Base-by-base conservation (phyloP, 164 flowering plant species). In the Piper betle region DNA sequence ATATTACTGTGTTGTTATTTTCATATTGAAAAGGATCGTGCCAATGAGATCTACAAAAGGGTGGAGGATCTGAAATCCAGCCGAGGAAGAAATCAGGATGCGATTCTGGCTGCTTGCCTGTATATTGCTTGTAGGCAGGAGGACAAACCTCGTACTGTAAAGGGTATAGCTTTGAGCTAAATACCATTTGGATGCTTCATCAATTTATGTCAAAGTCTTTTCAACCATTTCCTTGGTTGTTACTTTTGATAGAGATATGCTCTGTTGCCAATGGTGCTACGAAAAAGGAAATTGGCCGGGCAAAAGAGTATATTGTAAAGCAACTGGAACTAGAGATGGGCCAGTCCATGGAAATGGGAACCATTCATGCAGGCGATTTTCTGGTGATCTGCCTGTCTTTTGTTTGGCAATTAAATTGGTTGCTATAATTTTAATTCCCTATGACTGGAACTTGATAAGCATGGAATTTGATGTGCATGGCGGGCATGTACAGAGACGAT, bases 81-180 rank as follows among this genome's bases (percentile, higher is more conserved):
- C 55, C 78, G 84, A 68, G 90, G 89, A 67, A 80, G 86, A 69
- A 87, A 83, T 71, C 88, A 80, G 71, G 84, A 84, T 60, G 85
- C 88, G 33, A 63, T 84, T 37, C 74, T 79, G 73, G 94, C 89
- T 67, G 89, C 87, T 60, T 86, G 89, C 76, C 69, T 86, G 52
- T 82, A 82, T 59, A 78, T 86, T 68, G 86, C 90, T 68, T 87
- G 94, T 71, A 74, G 87, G 64, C 86, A 82, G 69, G 90, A 87
- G 68, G 81, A 87, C 78, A 81, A 71, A 61, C 90, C 94, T 58
- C 84, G 90, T n/a, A 84, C 94, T 53, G 84, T 87, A 50, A 87
- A 87, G 80, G 91, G 91, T 83, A 85, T 55, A 63, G 66, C 64
- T 61, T 58, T 20, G 62, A 58, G 53, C 68, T 58, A 25, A 62